A percentile compares a stretch with the other conserved stretches of the same genome.
These are phyloP conservation scores for Nicotiana attenuata DNA, from an alignment of 257 asterid species.

Conservation along the genomic window DNA sequence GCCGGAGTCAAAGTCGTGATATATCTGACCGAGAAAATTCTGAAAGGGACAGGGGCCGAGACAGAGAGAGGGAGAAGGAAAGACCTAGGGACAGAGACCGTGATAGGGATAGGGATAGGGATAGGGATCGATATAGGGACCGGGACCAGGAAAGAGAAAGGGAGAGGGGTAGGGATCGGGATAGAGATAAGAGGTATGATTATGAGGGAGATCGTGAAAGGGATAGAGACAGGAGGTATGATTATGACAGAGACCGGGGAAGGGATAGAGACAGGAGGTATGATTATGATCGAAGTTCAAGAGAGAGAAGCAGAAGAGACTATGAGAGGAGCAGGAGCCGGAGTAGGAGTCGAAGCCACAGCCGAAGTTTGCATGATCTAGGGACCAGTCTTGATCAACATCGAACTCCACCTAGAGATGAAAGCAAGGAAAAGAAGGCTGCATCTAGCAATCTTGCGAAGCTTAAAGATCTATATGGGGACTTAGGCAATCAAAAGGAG, in stretches of 20 bases:
- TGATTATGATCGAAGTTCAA: conserved; percentile 41
- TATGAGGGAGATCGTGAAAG: conserved; percentile 39
- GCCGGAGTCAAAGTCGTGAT: conserved; percentile 69
- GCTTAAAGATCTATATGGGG: conserved; percentile 89
- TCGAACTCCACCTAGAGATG: conserved; percentile 44
- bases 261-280: conserved; percentile 33
- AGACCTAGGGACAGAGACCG: conserved; percentile 22
- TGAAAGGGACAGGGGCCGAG: conserved; percentile 14
- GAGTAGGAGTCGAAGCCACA: conserved; percentile 52
- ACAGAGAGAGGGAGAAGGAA: conserved; percentile 21
- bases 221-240: conserved; percentile 43
- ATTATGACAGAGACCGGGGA: conserved; percentile 40
- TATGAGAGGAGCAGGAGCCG: conserved; percentile 50
- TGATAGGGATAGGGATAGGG: conserved; percentile 34
- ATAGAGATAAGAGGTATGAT: conserved; percentile 43
- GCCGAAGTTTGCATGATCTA: conserved; percentile 43
- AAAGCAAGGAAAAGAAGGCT: conserved; percentile 44
- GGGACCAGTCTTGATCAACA: conserved; percentile 29
- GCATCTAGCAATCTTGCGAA: conserved; percentile 82
- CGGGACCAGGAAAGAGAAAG: conserved; percentile 31
- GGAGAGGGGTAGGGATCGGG: conserved; percentile 30
- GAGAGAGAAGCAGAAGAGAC: conserved; percentile 59
- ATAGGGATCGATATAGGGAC: conserved; percentile 24
- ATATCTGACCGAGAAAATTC: conserved; percentile 52
- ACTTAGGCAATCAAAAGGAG: conserved; percentile 54